Base-by-base conservation (phyloP, 2,329 filamentous ascomycete genomes). In the Blumeriella jaapii region DNA sequence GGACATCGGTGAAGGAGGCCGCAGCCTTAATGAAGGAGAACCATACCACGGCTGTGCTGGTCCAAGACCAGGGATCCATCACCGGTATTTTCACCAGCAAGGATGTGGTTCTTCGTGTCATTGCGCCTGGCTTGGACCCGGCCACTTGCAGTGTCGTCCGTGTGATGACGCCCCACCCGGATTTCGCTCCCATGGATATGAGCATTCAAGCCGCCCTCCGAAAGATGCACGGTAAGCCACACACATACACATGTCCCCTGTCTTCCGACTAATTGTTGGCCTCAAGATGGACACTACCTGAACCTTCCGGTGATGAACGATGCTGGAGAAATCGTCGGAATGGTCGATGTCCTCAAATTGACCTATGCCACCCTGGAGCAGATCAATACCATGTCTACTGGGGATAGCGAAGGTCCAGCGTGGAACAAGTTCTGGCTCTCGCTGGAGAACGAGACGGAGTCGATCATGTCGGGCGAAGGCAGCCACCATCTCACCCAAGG, bases 381-480 rank as follows among this genome's bases (percentile, higher is more conserved):
- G 65, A 86, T 93, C 61, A 96, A 96, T 65, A 86, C 84, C 40
- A 96, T 98, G 79, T 78, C 74, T 25, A 86, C 78, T 34, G 74
- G 74, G 26, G 89, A 94, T 55, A 85, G 76, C 50, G 91, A 98
- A 61, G 91, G 91, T 0, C 91, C 91, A 4, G 91, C 91, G 5
- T 98, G 91, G 91, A 96, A 95, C 67, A 98, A 96, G 61, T 98
- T 98, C 65, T 98, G 91, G 91, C 69, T 96, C 48, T 96, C 91
- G 1, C 78, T 98, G 51, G 74, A 56, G 11, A 76, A 96, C 59
- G 77, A 93, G 51, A 89, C 87, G 10, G 91, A 96, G 61, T 98
- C 91, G 2, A 81, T 94, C 70, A 78, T 96, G 59, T 98, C 91
- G 40, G 91, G 87, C 41, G 85, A 93, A 38, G 83, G 81, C 31